Evolutionary conservation across 139 green algal genomes (phyloP).

Genomic region (Chlorella vulgaris): DNA sequence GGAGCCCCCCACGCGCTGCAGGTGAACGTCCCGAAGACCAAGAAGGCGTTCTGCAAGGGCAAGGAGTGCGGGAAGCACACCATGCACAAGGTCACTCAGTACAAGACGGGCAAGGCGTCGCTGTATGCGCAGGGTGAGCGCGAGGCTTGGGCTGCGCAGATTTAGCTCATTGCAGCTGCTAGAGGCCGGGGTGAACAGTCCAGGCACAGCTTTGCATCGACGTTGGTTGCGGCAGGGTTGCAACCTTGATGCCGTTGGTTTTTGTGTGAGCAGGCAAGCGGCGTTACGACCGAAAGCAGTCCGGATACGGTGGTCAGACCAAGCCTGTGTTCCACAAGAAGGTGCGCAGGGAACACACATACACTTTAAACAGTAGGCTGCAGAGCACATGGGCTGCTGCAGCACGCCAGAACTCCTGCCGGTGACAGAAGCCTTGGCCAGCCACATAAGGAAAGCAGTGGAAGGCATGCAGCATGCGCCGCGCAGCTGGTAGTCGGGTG

Average conservation of each 20-base stretch:
- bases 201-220: too few species aligned
- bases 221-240: too few species aligned
- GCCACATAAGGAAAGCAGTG: background rate
- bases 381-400: background rate
- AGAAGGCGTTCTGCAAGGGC: constrained; percentile 97
- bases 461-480: too few species aligned
- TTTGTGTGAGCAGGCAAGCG: constrained; percentile 86
- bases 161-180: background rate
- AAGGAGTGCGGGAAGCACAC: constrained; percentile 98
- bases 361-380: background rate
- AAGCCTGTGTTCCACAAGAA: constrained; percentile 99
- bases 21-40: constrained; percentile 99
- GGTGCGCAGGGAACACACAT: constrained; percentile 68
- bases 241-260: background rate
- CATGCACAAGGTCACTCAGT: constrained; percentile 99
- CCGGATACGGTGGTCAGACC: constrained; percentile 97
- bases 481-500: too few species aligned
- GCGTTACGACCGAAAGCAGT: constrained; percentile 99
- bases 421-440: background rate
- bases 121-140: constrained; percentile 94
- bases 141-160: background rate
- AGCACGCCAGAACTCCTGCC: too few species aligned
- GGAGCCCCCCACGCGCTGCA: constrained; percentile 45
- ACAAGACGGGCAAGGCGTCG: constrained; percentile 99
- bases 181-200: background rate